A percentile compares a stretch with the other conserved stretches of the same genome.
phyloP scores from a whole-genome alignment of 768 basidiomycete genomes.

The Ramaria sp. region DNA sequence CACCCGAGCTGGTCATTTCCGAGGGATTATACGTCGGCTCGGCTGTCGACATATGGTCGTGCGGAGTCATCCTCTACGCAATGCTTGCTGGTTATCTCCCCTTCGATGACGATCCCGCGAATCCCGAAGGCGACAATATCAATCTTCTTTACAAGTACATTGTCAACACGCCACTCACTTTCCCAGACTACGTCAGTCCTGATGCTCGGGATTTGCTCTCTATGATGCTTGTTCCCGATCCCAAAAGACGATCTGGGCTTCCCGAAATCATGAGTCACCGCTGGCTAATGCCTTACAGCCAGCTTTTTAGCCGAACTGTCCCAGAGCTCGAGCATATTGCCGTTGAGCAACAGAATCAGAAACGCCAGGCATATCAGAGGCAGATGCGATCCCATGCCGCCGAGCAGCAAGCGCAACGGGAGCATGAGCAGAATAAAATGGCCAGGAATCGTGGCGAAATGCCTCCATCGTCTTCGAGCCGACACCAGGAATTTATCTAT shows the following conservation, averaged over 20 bases:
- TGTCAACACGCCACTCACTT: conserved; percentile 90
- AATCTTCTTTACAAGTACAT: conserved; percentile 98
- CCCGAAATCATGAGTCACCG: conserved; percentile 74
- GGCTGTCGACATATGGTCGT: conserved; percentile 97
- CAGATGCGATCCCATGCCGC: conserved; percentile 57
- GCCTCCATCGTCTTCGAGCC: conserved; percentile 12
- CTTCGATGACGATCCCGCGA: conserved; percentile 97
- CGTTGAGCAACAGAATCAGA: conserved; percentile 77
- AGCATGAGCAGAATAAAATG: conserved; percentile 20
- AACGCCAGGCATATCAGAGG: conserved; percentile 68
- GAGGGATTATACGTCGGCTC: conserved; percentile 96
- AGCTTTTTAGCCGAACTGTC: conserved; percentile 57
- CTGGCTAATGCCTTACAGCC: conserved; percentile 65
- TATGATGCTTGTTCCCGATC: conserved; percentile 93
- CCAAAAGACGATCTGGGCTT: conserved; percentile 66
- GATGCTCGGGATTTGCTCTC: conserved; percentile 76
- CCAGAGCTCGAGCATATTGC: conserved; percentile 72
- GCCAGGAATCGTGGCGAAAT: conserved; percentile 42
- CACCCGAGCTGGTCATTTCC: conserved; percentile 94
- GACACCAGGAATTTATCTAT: conserved; percentile 67
- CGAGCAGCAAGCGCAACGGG: conserved; percentile 17
- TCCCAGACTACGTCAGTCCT: conserved; percentile 88
- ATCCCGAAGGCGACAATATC: conserved; percentile 99
- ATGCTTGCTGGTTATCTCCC: conserved; percentile 98
- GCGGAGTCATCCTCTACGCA: conserved; percentile 91